Evolutionary conservation across 1,139 yeast species (phyloP), one percentile per base, ranked within the genome.

Genomic region (Zygoascus sp.): DNA sequence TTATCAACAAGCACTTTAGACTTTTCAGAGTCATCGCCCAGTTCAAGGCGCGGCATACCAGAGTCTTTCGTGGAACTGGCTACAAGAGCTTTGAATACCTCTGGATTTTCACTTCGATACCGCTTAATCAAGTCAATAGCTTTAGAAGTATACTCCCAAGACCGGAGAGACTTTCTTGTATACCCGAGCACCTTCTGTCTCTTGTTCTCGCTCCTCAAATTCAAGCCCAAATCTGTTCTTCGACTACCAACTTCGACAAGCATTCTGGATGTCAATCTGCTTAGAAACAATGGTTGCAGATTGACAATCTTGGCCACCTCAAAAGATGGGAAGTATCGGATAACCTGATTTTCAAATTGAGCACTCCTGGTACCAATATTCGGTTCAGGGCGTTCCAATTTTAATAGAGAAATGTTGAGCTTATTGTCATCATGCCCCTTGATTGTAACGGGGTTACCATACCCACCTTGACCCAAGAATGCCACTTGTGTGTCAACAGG

Each of bases 171-270:
- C 58, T 81, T 80, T 53, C 81, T 77, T 3, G 96, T 80, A 66
- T 81, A 90, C 1, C 98, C 98, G 54, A 90, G 73, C 5, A 87
- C 97, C 66, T 90, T 92, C 59, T 79, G 77, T 58, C 88, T 79
- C 56, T 79, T 79, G 28, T 79, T 79, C 56, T 90, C 96, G 66
- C 82, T 85, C 66, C 90, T 89, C 63, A 92, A 73, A 53, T 85
- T 88, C 55, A 92, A 72, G 25, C 98, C 98, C 59, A 92, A 74
- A 60, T 90, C 85, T n/a, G 74, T 63, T 56, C 77, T 77, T 55
- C 73, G 77, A 5, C 74, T 75, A 20, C 72, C 72, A 53, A 77
- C 80, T 32, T 72, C 75, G 51, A 90, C 72, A 70, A 83, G 68
- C 57, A 71, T 85, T 22, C 80, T 77, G 22, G 96, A 81, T 0